Base-by-base conservation (phyloP, 2,329 filamentous ascomycete species). In the Cladophialophora bantiana region DNA sequence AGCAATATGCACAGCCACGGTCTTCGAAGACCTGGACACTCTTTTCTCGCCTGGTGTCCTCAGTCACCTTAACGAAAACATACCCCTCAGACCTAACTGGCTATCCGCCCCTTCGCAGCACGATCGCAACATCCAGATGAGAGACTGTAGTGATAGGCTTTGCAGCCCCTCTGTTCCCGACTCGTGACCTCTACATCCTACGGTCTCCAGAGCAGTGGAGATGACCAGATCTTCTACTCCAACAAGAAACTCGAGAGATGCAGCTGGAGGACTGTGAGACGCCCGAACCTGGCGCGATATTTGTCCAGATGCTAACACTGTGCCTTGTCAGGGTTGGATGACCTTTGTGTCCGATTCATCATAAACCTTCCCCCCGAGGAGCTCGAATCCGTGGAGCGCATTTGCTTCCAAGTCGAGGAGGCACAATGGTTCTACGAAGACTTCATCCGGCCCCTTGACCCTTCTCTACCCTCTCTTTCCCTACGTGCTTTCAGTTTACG, bases 401-500 rank as follows among this genome's bases (percentile, higher is more conserved):
- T 99, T 80, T 98, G 94, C 81, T 99, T 99, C 79, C 94, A 98
- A 81, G 91, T 99, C 73, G 95, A 99, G 80, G 96, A 99, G 81
- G 95, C 95, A 74, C 96, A 99, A 88, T 99, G 95, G 95, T 99
- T 96, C 81, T 99, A 99, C 87, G 95, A 99, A 84, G 95, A 99
- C 80, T 99, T 99, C 77, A 93, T 99, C 78, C 92, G 95, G 56
- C 94, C 94, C 45, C 84, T 95, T 70, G 91, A 97, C 79, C 90
- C 93, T 60, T 86, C 86, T 45, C 85, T 99, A 10, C 95, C 95
- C 4, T 93, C 91, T 63, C 90, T 98, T 84, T 88, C 89, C 54
- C 85, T 99, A 38, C 89, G 92, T 72, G 89, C 85, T 59, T 99
- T 99, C 80, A 94, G 92, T 74, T 84, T 96, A 67, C 88, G 90